A percentile compares a stretch with the other conserved stretches of the same genome.
phyloP scores from a whole-genome alignment of 2,329 filamentous ascomycete species.

The Nigrospora sphaerica region DNA sequence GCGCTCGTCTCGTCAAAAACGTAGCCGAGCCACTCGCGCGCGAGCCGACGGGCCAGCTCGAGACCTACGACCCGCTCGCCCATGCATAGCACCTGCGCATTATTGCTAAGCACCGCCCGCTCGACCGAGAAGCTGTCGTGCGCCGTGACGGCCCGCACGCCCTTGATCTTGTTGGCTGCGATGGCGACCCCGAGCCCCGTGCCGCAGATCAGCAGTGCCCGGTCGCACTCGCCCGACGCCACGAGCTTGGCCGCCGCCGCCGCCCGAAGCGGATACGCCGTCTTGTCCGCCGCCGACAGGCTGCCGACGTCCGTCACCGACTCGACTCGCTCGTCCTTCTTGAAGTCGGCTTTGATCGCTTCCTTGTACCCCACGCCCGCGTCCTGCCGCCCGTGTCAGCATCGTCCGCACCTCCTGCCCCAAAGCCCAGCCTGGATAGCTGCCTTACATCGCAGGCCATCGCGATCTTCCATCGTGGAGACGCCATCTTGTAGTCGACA shows the following conservation, averaged over 20 bases:
- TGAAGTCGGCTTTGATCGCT: constrained; percentile 66
- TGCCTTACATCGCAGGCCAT: constrained; percentile 46
- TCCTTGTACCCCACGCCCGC: constrained; percentile 75
- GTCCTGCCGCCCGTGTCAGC: constrained; percentile 34
- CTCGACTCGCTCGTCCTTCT: constrained; percentile 58
- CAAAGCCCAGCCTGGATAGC: neutral
- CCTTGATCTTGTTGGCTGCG: constrained; percentile 80
- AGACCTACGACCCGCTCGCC: constrained; percentile 77
- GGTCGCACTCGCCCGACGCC: constrained; percentile 59
- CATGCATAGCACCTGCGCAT: constrained; percentile 82
- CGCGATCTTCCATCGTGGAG: constrained; percentile 44
- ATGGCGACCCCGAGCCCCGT: constrained; percentile 85
- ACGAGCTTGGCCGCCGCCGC: constrained; percentile 63
- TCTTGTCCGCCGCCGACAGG: constrained; percentile 59
- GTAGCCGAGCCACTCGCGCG: constrained; percentile 79
- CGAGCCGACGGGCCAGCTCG: constrained; percentile 71
- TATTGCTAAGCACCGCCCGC: constrained; percentile 72
- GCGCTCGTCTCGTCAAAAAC: constrained; percentile 62
- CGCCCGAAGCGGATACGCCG: constrained; percentile 73
- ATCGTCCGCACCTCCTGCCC: neutral
- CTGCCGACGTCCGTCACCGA: constrained; percentile 71
- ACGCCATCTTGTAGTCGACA: constrained; percentile 23
- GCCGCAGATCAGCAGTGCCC: constrained; percentile 76
- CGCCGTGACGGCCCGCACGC: constrained; percentile 79
- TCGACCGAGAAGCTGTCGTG: constrained; percentile 84